A percentile compares a stretch with the other conserved stretches of the same genome.
Evolutionary conservation across 2,329 filamentous ascomycete genomes (phyloP).

Genomic region (Scorias spongiosa): DNA sequence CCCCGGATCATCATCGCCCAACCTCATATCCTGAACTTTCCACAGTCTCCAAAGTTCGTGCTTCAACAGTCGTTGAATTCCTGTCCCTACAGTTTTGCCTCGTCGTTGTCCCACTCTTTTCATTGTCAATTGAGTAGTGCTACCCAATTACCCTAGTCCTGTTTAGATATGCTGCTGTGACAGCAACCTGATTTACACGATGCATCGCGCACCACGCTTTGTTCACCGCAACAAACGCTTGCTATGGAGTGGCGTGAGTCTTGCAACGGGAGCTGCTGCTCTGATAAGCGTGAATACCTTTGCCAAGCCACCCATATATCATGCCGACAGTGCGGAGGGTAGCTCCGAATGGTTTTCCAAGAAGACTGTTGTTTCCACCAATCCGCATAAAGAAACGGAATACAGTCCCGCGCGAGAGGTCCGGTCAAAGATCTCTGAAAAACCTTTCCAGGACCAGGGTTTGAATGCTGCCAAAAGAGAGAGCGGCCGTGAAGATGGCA

Average conservation of each 20-base stretch:
- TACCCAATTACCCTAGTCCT: too few relatives aligned
- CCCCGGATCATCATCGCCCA: too few relatives aligned
- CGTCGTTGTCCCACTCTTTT: too few relatives aligned
- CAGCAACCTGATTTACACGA: neutral
- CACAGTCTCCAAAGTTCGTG: too few relatives aligned
- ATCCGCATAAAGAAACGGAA: neutral
- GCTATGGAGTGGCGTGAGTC: neutral
- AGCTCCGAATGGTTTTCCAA: neutral
- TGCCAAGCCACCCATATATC: neutral
- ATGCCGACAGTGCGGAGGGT: neutral
- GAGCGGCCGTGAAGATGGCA: slow-evolving; percentile 1
- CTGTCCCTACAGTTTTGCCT: too few relatives aligned
- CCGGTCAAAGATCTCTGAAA: neutral
- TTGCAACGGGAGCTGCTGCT: neutral
- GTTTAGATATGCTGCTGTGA: too few relatives aligned
- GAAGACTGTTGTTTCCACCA: neutral
- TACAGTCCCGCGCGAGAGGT: neutral
- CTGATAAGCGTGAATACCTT: neutral
- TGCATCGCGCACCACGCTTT: neutral
- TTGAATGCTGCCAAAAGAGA: neutral
- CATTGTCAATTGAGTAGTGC: too few relatives aligned
- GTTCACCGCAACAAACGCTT: neutral
- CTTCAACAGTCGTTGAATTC: too few relatives aligned
- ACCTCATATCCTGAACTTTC: too few relatives aligned
- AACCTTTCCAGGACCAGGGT: neutral